Evolutionary conservation across 1,284 basidiomycete genomes (phyloP).

Genomic region (Apiotrichum sp.): DNA sequence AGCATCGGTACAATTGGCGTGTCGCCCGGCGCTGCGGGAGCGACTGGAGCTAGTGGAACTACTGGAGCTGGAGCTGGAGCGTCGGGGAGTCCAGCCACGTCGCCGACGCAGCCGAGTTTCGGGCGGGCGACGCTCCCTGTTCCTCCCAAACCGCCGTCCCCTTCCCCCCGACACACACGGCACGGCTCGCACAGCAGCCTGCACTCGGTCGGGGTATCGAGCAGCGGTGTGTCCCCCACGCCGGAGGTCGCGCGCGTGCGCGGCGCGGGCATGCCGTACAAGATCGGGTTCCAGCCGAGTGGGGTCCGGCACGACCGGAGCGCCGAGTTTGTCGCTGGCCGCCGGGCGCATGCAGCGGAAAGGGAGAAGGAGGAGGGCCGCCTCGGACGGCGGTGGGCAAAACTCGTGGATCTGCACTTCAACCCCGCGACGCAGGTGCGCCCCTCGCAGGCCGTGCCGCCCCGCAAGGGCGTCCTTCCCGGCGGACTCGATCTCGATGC

Average conservation of each 20-base stretch:
- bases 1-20: not conserved
- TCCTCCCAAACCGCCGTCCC: not conserved
- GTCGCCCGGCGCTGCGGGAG: not conserved
- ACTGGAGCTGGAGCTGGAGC: too few species aligned
- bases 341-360: conserved; percentile 56
- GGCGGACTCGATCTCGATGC: conserved; percentile 26
- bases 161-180: not conserved
- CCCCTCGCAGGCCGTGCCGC: conserved; percentile 11
- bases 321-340: conserved; percentile 64
- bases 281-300: conserved; percentile 73
- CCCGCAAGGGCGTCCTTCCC: conserved; percentile 1
- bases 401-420: conserved; percentile 77
- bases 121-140: not conserved
- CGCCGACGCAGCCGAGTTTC: not conserved
- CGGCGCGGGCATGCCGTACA: conserved; percentile 53
- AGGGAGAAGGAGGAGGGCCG: conserved; percentile 70
- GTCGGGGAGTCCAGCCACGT: not conserved
- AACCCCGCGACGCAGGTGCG: conserved; percentile 45
- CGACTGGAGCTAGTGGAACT: too few species aligned
- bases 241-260: not conserved
- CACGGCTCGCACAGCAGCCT: not conserved
- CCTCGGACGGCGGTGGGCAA: conserved; percentile 72
- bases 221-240: too few species aligned
- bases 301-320: conserved; percentile 66
- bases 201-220: not conserved